Base-by-base conservation (phyloP, 2,329 filamentous ascomycete species). In the Fusarium succisae region DNA sequence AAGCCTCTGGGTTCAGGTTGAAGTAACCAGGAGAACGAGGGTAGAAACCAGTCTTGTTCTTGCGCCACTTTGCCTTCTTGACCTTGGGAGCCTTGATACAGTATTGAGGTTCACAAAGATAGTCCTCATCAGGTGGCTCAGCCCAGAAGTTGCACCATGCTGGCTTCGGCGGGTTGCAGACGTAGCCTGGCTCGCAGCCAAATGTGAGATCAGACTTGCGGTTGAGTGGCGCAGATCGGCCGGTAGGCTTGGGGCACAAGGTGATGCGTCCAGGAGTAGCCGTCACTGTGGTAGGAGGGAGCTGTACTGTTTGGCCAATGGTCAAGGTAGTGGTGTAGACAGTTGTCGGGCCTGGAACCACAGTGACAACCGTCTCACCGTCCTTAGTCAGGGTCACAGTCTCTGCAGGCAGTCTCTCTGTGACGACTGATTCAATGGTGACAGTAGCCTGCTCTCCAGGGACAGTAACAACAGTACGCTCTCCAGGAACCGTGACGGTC, bases 1-100 rank as follows among this genome's bases (percentile, higher is more conserved):
- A 94, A 0, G 85, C 85, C 3, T 84, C 79, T 0, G 92, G 83
- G 63, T 91, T 84, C n/a, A 93, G 84, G 66, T 93, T 87, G 82
- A 91, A 93, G 78, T 92, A 93, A 8, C 87, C 89, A 18, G 73
- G 70, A 8, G 76, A 73, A 3, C 87, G 84, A 5, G 87, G 87
- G 70, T 87, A 91, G 76, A 88, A 90, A 22, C 81, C 72, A 0
- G 87, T 89, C 48, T 83, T 64, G 63, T 85, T 84, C 3, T 79
- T 74, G 0, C 80, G 74, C 89, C 88, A 91, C 1, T 76, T 76
- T 1, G 84, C 79, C 3, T 73, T 73, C 3, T 76, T 75, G 69
- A 82, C 79, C 0, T 77, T 65, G 0, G 86, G 87, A 15, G 88
- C 78, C 7, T 75, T 73, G 3, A 86, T 79, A 73, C 89, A 91